Evolutionary conservation across 345 rosid species (phyloP).

Genomic region (Punica granatum): DNA sequence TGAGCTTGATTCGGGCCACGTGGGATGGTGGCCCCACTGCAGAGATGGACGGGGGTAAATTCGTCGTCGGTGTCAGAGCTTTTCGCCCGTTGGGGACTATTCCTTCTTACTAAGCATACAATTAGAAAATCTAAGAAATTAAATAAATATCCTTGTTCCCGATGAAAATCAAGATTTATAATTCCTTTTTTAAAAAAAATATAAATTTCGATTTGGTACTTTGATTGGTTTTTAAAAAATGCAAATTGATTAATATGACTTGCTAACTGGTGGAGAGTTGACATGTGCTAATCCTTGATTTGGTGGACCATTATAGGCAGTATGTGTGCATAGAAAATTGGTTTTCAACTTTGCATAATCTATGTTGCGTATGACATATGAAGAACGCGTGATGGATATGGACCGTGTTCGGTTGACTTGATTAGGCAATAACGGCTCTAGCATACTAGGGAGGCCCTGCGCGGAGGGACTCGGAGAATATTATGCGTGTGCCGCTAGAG

Average conservation of each 20-base stretch:
- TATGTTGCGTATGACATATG: background rate
- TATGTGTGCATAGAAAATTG: background rate
- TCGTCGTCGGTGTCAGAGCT: background rate
- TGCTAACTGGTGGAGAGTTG: background rate
- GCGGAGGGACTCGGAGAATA: too few relatives aligned
- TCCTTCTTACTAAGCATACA: background rate
- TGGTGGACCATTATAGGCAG: background rate
- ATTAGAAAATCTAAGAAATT: background rate
- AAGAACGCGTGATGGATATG: background rate
- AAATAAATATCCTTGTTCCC: background rate
- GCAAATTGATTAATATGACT: background rate
- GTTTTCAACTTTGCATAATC: too few relatives aligned
- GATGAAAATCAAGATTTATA: background rate
- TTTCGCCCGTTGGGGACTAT: conserved; percentile 3
- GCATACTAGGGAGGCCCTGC: too few relatives aligned
- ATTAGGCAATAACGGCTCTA: too few relatives aligned
- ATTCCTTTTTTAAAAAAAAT: background rate
- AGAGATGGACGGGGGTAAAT: background rate
- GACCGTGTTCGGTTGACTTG: too few relatives aligned
- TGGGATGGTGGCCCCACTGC: background rate
- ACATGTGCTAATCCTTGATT: background rate
- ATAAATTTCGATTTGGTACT: background rate
- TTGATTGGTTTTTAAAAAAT: background rate
- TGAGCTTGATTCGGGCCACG: background rate
- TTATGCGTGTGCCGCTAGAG: too few relatives aligned